These are phyloP conservation scores for Apiotrichum mycotoxinovorans DNA, from an alignment of 1,284 basidiomycete species.

Conservation along the genomic window DNA sequence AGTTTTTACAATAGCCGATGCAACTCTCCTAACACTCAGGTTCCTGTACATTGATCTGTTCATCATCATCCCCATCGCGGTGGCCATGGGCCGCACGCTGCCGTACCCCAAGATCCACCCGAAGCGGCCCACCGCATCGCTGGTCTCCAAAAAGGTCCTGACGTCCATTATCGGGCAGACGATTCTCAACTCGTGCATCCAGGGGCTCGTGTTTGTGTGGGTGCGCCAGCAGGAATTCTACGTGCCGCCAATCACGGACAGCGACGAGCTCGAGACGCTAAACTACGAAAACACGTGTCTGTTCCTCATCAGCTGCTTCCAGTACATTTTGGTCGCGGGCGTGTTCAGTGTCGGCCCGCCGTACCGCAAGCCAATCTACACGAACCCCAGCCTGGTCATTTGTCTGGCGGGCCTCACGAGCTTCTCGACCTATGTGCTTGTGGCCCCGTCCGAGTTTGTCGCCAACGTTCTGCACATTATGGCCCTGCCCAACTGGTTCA, in stretches of 20 bases:
- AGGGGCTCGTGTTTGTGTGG: constrained; percentile 87
- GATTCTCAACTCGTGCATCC: constrained; percentile 74
- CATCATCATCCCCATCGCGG: constrained; percentile 93
- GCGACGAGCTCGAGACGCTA: constrained; percentile 76
- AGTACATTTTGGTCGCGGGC: constrained; percentile 93
- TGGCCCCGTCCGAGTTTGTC: constrained; percentile 64
- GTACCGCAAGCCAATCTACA: constrained; percentile 90
- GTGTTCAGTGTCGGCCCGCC: constrained; percentile 98
- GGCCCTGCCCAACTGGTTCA: constrained; percentile 66
- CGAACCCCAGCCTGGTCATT: constrained; percentile 81
- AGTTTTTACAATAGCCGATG: too few species aligned
- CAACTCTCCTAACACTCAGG: too few species aligned
- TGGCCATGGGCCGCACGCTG: constrained; percentile 92
- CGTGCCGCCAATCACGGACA: constrained; percentile 59
- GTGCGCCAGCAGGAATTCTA: constrained; percentile 80
- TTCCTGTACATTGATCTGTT: constrained; percentile 95
- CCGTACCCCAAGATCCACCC: constrained; percentile 82
- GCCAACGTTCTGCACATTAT: constrained; percentile 73
- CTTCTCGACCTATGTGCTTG: constrained; percentile 71
- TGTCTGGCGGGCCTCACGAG: constrained; percentile 63
- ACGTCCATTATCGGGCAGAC: constrained; percentile 93
- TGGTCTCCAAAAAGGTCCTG: constrained; percentile 94
- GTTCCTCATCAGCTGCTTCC: constrained; percentile 94
- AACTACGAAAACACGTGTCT: constrained; percentile 93
- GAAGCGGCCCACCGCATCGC: constrained; percentile 90